Conservation (phyloP, 2,329 filamentous ascomycete genomes). For the Fusarium protoensiforme region DNA sequence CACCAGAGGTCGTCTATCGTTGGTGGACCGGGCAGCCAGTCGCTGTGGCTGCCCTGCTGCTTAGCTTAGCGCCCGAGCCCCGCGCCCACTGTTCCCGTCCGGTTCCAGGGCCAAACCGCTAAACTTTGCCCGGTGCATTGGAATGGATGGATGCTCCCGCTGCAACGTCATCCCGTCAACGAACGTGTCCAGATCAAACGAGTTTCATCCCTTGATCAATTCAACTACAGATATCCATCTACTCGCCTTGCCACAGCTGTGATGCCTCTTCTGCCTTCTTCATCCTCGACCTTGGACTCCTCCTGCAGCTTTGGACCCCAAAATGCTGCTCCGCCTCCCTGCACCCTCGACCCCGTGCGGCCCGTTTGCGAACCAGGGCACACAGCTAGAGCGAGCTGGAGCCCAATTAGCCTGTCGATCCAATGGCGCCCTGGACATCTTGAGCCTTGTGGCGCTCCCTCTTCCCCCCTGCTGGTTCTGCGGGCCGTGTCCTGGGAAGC, state of each 20-base stretch:
- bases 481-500: conserved; percentile 5
- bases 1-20: background rate
- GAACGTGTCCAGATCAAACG: background rate
- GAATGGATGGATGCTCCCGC: background rate
- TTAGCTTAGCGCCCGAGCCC: conserved; percentile 26
- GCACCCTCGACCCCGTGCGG: background rate
- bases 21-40: background rate
- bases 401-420: conserved; percentile 22
- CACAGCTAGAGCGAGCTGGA: background rate
- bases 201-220: background rate
- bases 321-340: background rate
- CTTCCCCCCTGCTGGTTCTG: conserved; percentile 14
- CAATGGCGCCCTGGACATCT: conserved; percentile 29
- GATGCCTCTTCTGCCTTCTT: background rate
- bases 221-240: background rate
- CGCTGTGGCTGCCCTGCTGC: background rate
- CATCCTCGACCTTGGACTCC: background rate
- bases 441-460: conserved; percentile 18
- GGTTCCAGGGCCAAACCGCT: conserved; percentile 8
- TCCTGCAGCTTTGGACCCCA: conserved; percentile 16
- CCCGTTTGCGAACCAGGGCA: conserved; percentile 3
- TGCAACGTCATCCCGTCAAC: conserved; percentile 9
- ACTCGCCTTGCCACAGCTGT: background rate
- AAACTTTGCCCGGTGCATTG: conserved; percentile 8
- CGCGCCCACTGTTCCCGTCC: conserved; percentile 6